These are phyloP conservation scores for Candida patagonica DNA, from an alignment of 805 yeast species.

Conservation along the genomic window DNA sequence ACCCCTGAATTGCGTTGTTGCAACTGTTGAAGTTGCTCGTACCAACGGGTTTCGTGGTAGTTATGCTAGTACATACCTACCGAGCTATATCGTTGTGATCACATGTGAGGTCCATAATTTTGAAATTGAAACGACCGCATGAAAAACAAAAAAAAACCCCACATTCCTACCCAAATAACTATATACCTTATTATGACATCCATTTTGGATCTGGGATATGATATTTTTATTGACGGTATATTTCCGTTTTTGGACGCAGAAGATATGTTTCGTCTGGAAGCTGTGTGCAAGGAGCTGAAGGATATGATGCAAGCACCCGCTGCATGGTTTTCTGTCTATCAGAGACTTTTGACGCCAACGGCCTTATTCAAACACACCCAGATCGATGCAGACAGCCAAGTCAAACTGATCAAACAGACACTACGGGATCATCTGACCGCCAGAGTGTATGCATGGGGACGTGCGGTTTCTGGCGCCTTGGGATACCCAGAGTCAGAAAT, in stretches of 20 bases:
- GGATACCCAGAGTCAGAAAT: not conserved
- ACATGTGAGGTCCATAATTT: no score
- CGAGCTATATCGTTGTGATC: no score
- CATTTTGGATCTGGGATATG: constrained; percentile 1
- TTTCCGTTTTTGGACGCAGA: not conserved
- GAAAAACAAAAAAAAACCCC: no score
- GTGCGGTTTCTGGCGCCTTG: not conserved
- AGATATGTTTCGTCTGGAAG: not conserved
- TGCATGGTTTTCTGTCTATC: constrained; percentile 1
- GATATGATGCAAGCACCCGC: not conserved
- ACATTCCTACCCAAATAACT: no score
- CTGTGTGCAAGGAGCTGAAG: not conserved
- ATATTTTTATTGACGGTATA: not conserved
- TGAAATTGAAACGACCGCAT: no score
- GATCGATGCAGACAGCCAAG: no score
- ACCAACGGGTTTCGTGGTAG: no score
- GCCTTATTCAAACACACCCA: no score
- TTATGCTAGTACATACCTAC: no score
- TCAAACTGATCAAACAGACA: not conserved
- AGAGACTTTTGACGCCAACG: not conserved
- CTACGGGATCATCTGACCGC: not conserved
- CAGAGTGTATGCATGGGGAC: constrained; percentile 2
- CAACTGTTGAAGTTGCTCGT: no score
- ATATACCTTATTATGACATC: no score
- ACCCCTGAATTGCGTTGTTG: no score